phyloP scores from a whole-genome alignment of 2,329 filamentous ascomycete genomes.

The Claviceps quebecensis region DNA sequence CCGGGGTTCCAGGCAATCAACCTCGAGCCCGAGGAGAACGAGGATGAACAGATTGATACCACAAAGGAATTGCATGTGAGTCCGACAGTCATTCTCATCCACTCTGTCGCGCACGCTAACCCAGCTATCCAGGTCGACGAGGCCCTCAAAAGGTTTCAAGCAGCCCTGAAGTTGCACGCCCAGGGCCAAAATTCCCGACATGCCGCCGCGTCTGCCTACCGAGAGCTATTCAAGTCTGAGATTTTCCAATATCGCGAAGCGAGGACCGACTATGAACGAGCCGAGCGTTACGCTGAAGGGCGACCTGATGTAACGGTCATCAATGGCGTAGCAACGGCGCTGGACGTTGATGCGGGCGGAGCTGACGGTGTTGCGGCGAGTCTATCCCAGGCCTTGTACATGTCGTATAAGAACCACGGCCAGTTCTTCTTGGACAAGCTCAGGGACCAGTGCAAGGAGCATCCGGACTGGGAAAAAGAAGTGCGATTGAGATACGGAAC shows the following conservation, averaged over 20 bases:
- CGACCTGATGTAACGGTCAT: constrained; percentile 24
- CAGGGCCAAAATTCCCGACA: constrained; percentile 66
- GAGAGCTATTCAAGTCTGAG: constrained; percentile 74
- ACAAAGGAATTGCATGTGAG: constrained; percentile 77
- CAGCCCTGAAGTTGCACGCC: constrained; percentile 77
- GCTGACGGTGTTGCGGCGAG: constrained; percentile 66
- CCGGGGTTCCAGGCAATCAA: constrained; percentile 77
- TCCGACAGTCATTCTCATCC: background rate
- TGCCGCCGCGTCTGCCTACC: constrained; percentile 69
- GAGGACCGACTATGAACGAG: constrained; percentile 66
- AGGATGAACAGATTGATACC: constrained; percentile 85
- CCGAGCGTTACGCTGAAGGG: constrained; percentile 40
- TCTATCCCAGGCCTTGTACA: constrained; percentile 76
- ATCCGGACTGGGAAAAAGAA: constrained; percentile 35
- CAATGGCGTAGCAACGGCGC: constrained; percentile 34
- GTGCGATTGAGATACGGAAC: constrained; percentile 15
- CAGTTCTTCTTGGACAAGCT: constrained; percentile 69
- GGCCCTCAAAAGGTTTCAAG: constrained; percentile 86
- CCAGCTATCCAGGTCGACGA: constrained; percentile 60
- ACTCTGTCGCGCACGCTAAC: background rate
- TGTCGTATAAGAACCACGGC: constrained; percentile 91
- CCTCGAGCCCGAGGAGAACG: constrained; percentile 79
- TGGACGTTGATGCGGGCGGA: constrained; percentile 45
- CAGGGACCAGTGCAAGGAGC: constrained; percentile 21
- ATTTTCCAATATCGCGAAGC: constrained; percentile 90